Conservation (phyloP, 2,329 filamentous ascomycete genomes). For the Westerdykella sp. region DNA sequence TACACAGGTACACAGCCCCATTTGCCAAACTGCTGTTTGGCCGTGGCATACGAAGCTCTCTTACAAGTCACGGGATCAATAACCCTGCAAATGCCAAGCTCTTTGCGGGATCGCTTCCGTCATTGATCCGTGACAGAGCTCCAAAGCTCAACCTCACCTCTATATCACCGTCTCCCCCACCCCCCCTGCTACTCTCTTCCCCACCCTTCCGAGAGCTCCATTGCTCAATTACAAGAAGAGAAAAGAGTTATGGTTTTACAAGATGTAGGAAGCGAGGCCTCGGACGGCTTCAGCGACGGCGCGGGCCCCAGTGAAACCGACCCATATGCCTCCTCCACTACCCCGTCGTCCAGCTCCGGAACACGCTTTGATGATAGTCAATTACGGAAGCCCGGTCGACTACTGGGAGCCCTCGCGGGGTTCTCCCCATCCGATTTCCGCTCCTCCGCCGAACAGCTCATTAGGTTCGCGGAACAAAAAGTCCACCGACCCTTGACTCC, state of each 20-base stretch:
- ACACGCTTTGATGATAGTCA: conserved; percentile 32
- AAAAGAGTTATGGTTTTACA: conserved; percentile 37
- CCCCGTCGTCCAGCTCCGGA: not conserved
- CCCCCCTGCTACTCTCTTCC: conserved; percentile 23
- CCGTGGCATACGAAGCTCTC: no score
- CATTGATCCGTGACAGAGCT: not conserved
- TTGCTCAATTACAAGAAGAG: not conserved
- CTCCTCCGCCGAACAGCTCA: conserved; percentile 26
- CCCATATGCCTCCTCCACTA: conserved; percentile 26
- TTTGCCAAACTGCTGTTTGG: no score
- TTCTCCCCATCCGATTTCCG: conserved; percentile 21
- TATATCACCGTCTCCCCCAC: conserved; percentile 5
- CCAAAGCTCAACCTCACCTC: conserved; percentile 9
- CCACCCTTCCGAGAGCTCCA: conserved; percentile 29
- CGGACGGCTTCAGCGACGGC: conserved; percentile 28
- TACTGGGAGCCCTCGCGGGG: conserved; percentile 27
- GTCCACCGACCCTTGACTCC: conserved; percentile 35
- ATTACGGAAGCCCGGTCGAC: conserved; percentile 34
- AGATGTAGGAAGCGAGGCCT: conserved; percentile 27
- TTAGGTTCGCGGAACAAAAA: conserved; percentile 29
- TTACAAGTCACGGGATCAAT: no score
- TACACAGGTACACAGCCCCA: no score
- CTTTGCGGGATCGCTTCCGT: no score
- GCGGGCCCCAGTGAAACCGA: conserved; percentile 34
- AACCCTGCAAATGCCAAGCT: no score